Evolutionary conservation across 768 basidiomycete genomes (phyloP).

Genomic region (Mycena olivaceomarginata): DNA sequence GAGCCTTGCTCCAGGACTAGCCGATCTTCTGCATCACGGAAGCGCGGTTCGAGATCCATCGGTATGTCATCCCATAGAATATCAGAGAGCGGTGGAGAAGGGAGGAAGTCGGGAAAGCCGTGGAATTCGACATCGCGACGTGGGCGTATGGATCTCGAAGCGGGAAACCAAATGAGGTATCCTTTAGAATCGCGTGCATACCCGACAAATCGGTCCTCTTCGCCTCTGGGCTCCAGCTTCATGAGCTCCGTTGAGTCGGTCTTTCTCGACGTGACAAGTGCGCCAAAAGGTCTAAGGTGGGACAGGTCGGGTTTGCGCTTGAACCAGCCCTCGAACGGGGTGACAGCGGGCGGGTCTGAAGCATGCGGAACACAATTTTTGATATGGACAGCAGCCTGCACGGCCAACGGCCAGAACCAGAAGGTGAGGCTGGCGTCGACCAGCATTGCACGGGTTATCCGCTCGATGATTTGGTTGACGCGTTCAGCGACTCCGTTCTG

Average conservation of each 20-base stretch:
- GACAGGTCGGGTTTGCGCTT: slow-evolving; percentile 17
- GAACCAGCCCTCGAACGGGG: slow-evolving; percentile 38
- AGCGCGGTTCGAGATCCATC: slow-evolving; percentile 15
- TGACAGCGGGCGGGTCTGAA: not conserved
- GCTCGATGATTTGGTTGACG: not conserved
- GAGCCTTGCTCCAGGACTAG: slow-evolving; percentile 12
- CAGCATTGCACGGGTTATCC: slow-evolving; percentile 31
- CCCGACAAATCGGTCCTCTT: slow-evolving; percentile 41
- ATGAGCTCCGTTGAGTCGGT: slow-evolving; percentile 17
- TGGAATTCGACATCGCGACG: slow-evolving; percentile 40
- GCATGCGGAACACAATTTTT: slow-evolving; percentile 40
- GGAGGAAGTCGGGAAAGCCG: slow-evolving; percentile 37
- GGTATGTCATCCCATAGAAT: slow-evolving; percentile 25
- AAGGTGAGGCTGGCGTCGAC: slow-evolving; percentile 28
- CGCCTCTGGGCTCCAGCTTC: slow-evolving; percentile 22
- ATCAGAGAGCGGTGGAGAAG: slow-evolving; percentile 37
- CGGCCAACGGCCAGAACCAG: slow-evolving; percentile 44
- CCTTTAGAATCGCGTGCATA: slow-evolving; percentile 45
- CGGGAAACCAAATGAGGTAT: slow-evolving; percentile 44
- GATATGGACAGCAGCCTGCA: slow-evolving; percentile 33
- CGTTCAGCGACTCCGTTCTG: not conserved
- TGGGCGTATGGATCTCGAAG: slow-evolving; percentile 29
- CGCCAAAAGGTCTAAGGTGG: slow-evolving; percentile 40
- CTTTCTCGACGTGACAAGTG: slow-evolving; percentile 36
- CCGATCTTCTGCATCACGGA: not conserved